These are phyloP conservation scores for Hypericum androsaemum DNA, from an alignment of 345 rosid species.

Conservation along the genomic window DNA sequence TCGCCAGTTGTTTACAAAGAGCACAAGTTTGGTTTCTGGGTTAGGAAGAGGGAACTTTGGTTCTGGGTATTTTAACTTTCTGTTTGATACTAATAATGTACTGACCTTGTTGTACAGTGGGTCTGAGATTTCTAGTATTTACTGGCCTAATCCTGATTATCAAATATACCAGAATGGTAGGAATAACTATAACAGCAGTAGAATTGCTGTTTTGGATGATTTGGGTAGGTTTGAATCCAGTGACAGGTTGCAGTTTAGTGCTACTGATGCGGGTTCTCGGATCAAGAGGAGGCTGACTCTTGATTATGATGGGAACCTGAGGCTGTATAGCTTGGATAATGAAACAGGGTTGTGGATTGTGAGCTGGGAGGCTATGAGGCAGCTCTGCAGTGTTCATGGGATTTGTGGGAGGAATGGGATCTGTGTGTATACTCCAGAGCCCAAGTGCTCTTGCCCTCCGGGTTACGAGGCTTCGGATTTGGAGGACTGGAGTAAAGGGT, in stretches of 20 bases:
- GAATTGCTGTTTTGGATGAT: conserved; percentile 28
- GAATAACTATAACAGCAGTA: conserved; percentile 26
- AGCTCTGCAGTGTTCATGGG: conserved; percentile 31
- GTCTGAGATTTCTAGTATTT: conserved; percentile 30
- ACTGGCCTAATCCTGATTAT: conserved; percentile 28
- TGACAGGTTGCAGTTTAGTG: conserved; percentile 22
- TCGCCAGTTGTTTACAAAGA: conserved; percentile 24
- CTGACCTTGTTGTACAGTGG: conserved; percentile 33
- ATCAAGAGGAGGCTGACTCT: conserved; percentile 31
- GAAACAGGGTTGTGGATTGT: conserved; percentile 22
- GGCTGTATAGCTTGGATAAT: conserved; percentile 29
- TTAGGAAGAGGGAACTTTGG: conserved; percentile 15
- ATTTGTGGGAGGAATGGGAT: conserved; percentile 36
- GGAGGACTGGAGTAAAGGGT: conserved; percentile 32
- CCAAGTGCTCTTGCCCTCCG: conserved; percentile 39
- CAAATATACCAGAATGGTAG: conserved; percentile 8
- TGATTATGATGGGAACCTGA: conserved; percentile 34
- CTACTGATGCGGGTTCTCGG: conserved; percentile 27
- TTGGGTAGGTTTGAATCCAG: conserved; percentile 27
- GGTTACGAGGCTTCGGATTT: conserved; percentile 24
- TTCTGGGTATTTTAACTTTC: conserved; percentile 20
- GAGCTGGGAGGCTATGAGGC: conserved; percentile 24
- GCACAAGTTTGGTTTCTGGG: conserved; percentile 19
- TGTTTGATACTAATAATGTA: conserved; percentile 33
- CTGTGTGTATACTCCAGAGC: conserved; percentile 24